Evolutionary conservation across 768 basidiomycete species (phyloP).

Genomic region (Russula emetica): DNA sequence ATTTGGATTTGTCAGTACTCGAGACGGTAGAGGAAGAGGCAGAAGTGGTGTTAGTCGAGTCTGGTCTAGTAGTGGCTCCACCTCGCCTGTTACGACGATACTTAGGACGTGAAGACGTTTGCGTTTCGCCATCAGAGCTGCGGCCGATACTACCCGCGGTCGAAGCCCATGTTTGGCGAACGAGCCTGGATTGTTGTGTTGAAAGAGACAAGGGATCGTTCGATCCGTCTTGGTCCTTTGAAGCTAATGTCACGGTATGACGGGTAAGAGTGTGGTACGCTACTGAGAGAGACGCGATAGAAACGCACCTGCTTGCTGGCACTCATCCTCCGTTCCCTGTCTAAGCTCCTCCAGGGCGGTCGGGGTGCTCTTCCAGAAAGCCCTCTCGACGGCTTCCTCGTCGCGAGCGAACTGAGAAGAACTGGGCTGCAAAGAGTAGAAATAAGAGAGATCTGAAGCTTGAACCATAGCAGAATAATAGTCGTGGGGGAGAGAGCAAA

Average conservation of each 20-base stretch:
- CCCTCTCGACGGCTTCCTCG: conserved; percentile 3
- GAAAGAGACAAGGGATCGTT: conserved; percentile 3
- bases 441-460: not conserved
- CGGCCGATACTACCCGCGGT: not conserved
- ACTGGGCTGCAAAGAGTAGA: conserved; percentile 1
- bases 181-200: not conserved
- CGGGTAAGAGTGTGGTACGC: not conserved
- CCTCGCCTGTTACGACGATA: not conserved
- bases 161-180: conserved; percentile 7
- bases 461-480: not conserved
- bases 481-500: not conserved
- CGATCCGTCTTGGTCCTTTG: not conserved
- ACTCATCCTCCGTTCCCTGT: not conserved
- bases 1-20: not conserved
- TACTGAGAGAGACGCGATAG: not conserved
- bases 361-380: conserved; percentile 18
- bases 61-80: not conserved
- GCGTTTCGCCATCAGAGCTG: not conserved
- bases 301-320: conserved; percentile 4
- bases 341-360: not conserved
- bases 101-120: not conserved
- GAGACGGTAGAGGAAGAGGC: not conserved
- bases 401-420: not conserved
- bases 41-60: too few species aligned
- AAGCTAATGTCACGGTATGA: not conserved